Evolutionary conservation across 2,329 filamentous ascomycete genomes (phyloP).

Genomic region (Blumeria graminis): DNA sequence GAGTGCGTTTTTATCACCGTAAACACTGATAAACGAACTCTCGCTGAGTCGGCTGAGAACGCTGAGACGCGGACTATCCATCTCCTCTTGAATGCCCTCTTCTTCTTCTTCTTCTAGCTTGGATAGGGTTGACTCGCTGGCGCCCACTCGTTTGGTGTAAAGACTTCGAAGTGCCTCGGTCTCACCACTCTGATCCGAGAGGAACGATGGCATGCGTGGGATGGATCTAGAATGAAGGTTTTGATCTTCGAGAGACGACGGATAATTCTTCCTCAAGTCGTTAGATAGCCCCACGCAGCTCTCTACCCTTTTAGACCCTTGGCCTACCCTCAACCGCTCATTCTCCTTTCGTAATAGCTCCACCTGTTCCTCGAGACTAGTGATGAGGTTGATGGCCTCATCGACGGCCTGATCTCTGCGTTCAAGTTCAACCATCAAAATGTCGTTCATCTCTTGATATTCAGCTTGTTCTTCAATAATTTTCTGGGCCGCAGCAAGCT

Average conservation of each 20-base stretch:
- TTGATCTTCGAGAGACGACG: neutral
- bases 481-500: slow-evolving; percentile 27
- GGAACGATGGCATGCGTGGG: slow-evolving; percentile 37
- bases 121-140: slow-evolving; percentile 23
- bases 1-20: slow-evolving; percentile 22
- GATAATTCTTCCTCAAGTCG: neutral
- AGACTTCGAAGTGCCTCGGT: slow-evolving; percentile 37
- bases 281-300: no score
- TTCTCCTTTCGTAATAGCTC: slow-evolving; percentile 15
- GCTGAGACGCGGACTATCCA: slow-evolving; percentile 35
- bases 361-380: slow-evolving; percentile 34
- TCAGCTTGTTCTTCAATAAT: slow-evolving; percentile 20
- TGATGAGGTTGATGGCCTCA: slow-evolving; percentile 46
- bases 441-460: slow-evolving; percentile 31
- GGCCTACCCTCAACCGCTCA: neutral
- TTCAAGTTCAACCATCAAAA: slow-evolving; percentile 34
- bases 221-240: slow-evolving; percentile 12
- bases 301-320: neutral
- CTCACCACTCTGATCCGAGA: slow-evolving; percentile 33
- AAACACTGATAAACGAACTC: slow-evolving; percentile 41
- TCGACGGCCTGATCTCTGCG: slow-evolving; percentile 46
- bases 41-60: slow-evolving; percentile 42
- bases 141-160: slow-evolving; percentile 17
- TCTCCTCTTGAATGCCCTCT: slow-evolving; percentile 13
- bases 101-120: slow-evolving; percentile 23